A percentile compares a stretch with the other conserved stretches of the same genome.
Evolutionary conservation across 1,139 yeast genomes (phyloP).

Genomic region (Geotrichum macrosporum): DNA sequence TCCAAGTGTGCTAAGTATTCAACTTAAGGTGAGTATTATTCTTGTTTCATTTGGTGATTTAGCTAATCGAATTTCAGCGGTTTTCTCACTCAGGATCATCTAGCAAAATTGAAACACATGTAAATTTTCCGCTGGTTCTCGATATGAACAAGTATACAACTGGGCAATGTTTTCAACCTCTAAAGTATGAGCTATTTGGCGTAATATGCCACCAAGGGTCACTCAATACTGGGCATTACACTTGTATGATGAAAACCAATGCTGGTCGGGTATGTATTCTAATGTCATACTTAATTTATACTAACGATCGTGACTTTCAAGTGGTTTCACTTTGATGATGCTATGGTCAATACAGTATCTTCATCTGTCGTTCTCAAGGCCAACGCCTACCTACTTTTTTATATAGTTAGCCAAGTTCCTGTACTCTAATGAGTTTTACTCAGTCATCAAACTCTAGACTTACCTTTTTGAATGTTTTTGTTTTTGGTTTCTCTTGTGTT

Average conservation of each 20-base stretch:
- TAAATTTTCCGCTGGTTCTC: slow-evolving; percentile 65
- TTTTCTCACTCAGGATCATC: slow-evolving; percentile 75
- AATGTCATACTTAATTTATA: too few species aligned
- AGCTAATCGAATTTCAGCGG: slow-evolving; percentile 39
- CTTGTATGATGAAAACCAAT: slow-evolving; percentile 67
- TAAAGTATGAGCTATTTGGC: slow-evolving; percentile 75
- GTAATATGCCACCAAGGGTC: slow-evolving; percentile 86
- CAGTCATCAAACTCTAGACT: too few species aligned
- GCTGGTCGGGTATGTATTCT: slow-evolving; percentile 47
- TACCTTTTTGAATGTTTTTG: too few species aligned
- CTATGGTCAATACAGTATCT: slow-evolving; percentile 65
- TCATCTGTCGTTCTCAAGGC: slow-evolving; percentile 60
- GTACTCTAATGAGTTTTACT: too few species aligned
- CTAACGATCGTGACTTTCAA: too few species aligned
- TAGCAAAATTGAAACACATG: slow-evolving; percentile 70
- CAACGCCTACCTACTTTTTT: slow-evolving; percentile 76
- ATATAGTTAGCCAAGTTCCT: slow-evolving; percentile 49
- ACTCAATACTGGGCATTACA: slow-evolving; percentile 91
- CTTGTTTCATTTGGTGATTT: not conserved
- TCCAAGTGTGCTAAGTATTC: slow-evolving; percentile 78
- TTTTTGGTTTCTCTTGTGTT: too few species aligned
- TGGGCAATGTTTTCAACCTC: slow-evolving; percentile 26
- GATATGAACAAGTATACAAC: slow-evolving; percentile 63
- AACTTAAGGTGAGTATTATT: slow-evolving; percentile 48
- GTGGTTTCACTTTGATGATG: slow-evolving; percentile 92